Percentiles rank a stretch among this genome's conserved stretches.
phyloP scores from a whole-genome alignment of 352 stramenopile genomes.

The Phytopythium litorale region DNA sequence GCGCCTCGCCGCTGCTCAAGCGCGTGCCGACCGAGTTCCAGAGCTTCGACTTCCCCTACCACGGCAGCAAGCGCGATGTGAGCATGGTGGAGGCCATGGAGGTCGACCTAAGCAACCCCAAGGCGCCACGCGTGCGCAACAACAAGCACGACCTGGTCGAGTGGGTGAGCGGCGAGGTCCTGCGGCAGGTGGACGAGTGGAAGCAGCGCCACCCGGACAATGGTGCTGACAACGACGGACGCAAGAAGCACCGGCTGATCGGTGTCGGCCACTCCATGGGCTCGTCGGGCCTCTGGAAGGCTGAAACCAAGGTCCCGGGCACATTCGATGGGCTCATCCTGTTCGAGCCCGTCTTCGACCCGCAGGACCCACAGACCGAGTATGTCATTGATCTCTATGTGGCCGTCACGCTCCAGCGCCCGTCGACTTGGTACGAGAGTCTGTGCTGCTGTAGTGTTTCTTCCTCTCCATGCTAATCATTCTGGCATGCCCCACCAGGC shows the following conservation, averaged over 20 bases:
- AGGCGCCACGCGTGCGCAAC: constrained; percentile 22
- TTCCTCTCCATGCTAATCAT: constrained; percentile 4
- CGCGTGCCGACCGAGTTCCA: constrained; percentile 19
- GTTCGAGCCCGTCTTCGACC: constrained; percentile 37
- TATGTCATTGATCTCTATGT: constrained; percentile 35
- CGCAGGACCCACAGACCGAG: constrained; percentile 25
- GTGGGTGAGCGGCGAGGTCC: constrained; percentile 17
- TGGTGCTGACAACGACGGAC: neutral
- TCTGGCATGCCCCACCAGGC: constrained; percentile 7
- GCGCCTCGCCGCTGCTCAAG: constrained; percentile 17
- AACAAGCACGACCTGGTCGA: constrained; percentile 25
- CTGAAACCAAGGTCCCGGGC: constrained; percentile 25
- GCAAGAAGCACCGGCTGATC: constrained; percentile 12
- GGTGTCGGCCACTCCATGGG: constrained; percentile 33
- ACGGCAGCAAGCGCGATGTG: constrained; percentile 29
- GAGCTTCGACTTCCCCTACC: constrained; percentile 36
- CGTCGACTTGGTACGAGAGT: constrained; percentile 19
- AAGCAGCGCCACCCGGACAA: constrained; percentile 16
- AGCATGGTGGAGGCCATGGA: constrained; percentile 22
- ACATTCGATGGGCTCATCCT: constrained; percentile 40
- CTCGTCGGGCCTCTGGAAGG: constrained; percentile 28
- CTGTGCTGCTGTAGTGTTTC: constrained; percentile 4
- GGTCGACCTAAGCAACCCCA: constrained; percentile 11
- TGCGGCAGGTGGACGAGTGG: constrained; percentile 1
- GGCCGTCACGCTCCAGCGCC: constrained; percentile 24